Conservation (phyloP, 306 rosid genomes). For the Phaseolus lunatus region DNA sequence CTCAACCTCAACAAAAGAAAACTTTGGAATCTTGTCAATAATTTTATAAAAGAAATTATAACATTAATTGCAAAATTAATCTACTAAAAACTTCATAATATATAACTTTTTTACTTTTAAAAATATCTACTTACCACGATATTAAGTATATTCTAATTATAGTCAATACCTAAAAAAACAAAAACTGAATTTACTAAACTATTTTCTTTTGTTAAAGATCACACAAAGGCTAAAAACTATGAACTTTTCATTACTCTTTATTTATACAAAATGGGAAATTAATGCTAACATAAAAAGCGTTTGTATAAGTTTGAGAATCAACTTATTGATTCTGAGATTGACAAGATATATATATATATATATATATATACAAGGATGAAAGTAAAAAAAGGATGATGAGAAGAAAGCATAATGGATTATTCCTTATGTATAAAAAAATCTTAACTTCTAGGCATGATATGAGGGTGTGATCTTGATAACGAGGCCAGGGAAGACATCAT, state of each 20-base stretch:
- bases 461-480: no score
- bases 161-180: no score
- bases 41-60: background rate
- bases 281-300: background rate
- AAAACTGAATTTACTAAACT: no score
- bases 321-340: slow-evolving; percentile 1
- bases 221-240: background rate
- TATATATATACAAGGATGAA: background rate
- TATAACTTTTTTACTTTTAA: no score
- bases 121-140: no score
- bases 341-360: no score
- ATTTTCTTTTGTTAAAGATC: no score
- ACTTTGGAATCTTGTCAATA: slow-evolving; percentile 33
- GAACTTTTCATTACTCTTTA: background rate
- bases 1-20: slow-evolving; percentile 21
- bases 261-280: background rate
- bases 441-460: background rate
- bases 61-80: background rate
- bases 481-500: slow-evolving; percentile 54
- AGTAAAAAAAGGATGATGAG: background rate
- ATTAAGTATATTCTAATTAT: no score
- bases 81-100: background rate
- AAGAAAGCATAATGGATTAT: background rate
- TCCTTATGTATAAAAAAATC: background rate
- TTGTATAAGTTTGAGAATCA: no score